Percentiles rank a stretch among this genome's conserved stretches.
phyloP scores from a whole-genome alignment of 495 filamentous ascomycete species.

The Xylaria cubensis region DNA sequence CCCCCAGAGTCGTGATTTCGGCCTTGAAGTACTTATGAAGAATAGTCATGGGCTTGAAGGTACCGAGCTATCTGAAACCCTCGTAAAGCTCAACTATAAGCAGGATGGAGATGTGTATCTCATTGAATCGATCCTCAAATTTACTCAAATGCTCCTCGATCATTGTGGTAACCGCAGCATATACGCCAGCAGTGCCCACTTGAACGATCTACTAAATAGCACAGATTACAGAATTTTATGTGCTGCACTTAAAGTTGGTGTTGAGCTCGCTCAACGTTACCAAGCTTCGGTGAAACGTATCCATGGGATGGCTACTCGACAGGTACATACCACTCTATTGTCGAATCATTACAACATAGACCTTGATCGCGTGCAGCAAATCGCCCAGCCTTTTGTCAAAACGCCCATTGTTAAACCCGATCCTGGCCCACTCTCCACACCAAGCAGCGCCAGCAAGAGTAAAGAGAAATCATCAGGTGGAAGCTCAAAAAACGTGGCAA shows the following conservation, averaged over 20 bases:
- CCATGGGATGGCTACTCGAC: constrained; percentile 55
- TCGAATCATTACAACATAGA: constrained; percentile 94
- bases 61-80: constrained; percentile 52
- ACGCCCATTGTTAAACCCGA: constrained; percentile 55
- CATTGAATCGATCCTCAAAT: constrained; percentile 77
- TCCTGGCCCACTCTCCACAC: constrained; percentile 48
- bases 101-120: constrained; percentile 80
- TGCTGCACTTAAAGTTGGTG: constrained; percentile 74
- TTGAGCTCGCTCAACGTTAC: constrained; percentile 89
- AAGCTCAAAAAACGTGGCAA: constrained; percentile 50
- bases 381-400: constrained; percentile 84
- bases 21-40: constrained; percentile 63
- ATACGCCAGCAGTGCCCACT: constrained; percentile 85
- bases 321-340: constrained; percentile 74
- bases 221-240: constrained; percentile 79
- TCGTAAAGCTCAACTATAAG: constrained; percentile 65
- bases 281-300: constrained; percentile 82
- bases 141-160: constrained; percentile 85
- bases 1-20: constrained; percentile 79
- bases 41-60: constrained; percentile 47
- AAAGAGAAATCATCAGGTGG: constrained; percentile 68
- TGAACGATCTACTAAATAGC: constrained; percentile 86
- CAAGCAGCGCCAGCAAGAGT: constrained; percentile 61
- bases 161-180: constrained; percentile 97
- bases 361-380: constrained; percentile 81